These are phyloP conservation scores for Carex myosuroides DNA, from an alignment of 176 grass and related monocot species.

Conservation along the genomic window DNA sequence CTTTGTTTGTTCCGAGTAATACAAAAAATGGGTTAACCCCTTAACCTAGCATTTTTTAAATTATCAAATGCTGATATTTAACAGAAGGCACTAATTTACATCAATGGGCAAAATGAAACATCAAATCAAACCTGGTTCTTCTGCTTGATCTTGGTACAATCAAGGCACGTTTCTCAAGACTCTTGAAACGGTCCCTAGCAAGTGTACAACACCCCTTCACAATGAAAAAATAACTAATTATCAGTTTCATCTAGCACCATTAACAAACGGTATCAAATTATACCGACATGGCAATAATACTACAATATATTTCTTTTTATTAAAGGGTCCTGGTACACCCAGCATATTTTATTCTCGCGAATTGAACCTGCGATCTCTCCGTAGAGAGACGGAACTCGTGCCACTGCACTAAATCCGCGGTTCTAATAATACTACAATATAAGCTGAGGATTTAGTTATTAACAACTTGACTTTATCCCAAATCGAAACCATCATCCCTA, in stretches of 20 bases:
- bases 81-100: neutral
- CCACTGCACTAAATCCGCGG: too few species aligned
- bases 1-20: neutral
- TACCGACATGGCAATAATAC: neutral
- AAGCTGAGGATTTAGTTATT: neutral
- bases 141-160: conserved; percentile 27
- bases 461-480: neutral
- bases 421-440: neutral
- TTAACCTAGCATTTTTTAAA: neutral
- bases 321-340: too few species aligned
- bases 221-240: neutral
- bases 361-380: too few species aligned
- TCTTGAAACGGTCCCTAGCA: conserved; percentile 43
- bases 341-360: too few species aligned
- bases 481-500: neutral
- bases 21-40: neutral
- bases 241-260: neutral
- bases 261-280: neutral
- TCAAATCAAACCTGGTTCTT: conserved; percentile 17
- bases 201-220: conserved; percentile 42
- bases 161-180: conserved; percentile 39
- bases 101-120: neutral
- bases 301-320: neutral
- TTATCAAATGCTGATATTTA: neutral
- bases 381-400: too few species aligned